Evolutionary conservation across 2,329 filamentous ascomycete species (phyloP), one percentile per base, ranked within the genome.

Genomic region (Ophiostoma pallidulum): DNA sequence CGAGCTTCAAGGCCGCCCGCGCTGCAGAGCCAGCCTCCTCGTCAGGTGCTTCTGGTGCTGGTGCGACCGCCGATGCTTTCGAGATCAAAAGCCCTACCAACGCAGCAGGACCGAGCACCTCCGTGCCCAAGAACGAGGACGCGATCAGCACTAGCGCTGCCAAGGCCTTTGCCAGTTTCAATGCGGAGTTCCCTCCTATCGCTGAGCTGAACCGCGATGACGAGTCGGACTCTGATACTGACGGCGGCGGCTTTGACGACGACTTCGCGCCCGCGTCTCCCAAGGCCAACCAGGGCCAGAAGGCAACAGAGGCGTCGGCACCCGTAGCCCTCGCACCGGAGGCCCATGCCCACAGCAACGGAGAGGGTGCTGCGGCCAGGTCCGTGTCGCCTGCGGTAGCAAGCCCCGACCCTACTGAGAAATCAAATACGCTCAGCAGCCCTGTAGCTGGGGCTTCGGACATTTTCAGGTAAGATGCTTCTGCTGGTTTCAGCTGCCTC

Each of bases 141-240:
- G 58, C 64, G 29, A 54, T 61, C 36, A 72, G 69, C 48, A 53
- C 64, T 3, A 54, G 60, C 7, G 63, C 53, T 14, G 58, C 63
- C 43, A 74, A 74, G 52, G 59, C 67, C 2, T 68, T 69, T 18
- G 62, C 74, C 3, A 70, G 66, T 47, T 84, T 86, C 57, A 75
- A 81, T 59, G 74, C 79, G 19, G 92, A 97, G 61, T 97, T 97
- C 60, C 92, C 92, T 28, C 92, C 91, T 1, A 95, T 97, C 51
- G 82, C 84, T n/a, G 87, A 91, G 61, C 68, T 96, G 49, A 84
- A 86, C 52, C 75, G 80, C 26, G 84, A 90, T 49, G 86, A 91
- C 20, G 84, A 94, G n/a, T 90, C 85, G 26, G 88, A 94, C 50
- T 84, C 82, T 26, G 83, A 81, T 47, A 85, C 79, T 51, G 86